Conservation (phyloP, 2,329 filamentous ascomycete species). For the Microthyrium microscopicum region DNA sequence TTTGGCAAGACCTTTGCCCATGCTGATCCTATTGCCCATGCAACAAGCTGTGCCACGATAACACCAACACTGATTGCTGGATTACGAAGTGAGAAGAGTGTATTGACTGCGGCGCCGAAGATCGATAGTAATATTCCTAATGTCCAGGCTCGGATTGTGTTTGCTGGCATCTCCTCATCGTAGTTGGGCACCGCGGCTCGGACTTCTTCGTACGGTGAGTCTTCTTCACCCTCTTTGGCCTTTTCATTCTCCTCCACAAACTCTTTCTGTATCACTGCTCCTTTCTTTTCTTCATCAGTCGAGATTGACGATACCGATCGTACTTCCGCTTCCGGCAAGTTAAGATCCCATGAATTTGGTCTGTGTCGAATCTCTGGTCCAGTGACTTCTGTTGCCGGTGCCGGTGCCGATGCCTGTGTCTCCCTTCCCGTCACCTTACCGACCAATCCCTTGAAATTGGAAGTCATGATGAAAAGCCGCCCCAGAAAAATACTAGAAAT, state of each 20-base stretch:
- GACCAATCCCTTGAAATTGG: no score
- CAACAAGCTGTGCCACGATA: slow-evolving; percentile 16
- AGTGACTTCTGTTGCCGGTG: no score
- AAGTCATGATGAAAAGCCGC: no score
- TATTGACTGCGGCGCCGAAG: slow-evolving; percentile 15
- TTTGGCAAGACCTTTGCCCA: slow-evolving; percentile 41
- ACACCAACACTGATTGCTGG: slow-evolving; percentile 16
- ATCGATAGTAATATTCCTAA: slow-evolving; percentile 15
- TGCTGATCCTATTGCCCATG: slow-evolving; percentile 28
- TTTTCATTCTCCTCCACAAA: neutral
- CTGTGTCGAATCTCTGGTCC: slow-evolving; percentile 4
- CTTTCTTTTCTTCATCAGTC: no score
- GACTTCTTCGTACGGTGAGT: slow-evolving; percentile 14
- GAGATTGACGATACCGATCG: no score
- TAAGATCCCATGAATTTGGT: slow-evolving; percentile 8
- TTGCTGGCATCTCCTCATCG: slow-evolving; percentile 14
- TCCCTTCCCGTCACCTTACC: no score
- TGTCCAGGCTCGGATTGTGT: slow-evolving; percentile 18
- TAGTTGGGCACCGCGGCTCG: slow-evolving; percentile 12
- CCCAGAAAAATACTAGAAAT: no score
- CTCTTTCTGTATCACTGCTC: no score
- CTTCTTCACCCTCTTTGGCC: slow-evolving; percentile 6
- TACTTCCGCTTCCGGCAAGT: no score
- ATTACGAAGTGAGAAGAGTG: slow-evolving; percentile 16
- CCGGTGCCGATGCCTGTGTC: no score